Percentiles rank a stretch among this genome's conserved stretches.
These are phyloP conservation scores for Serendipita sp. DNA, from an alignment of 768 basidiomycete genomes.

Conservation along the genomic window DNA sequence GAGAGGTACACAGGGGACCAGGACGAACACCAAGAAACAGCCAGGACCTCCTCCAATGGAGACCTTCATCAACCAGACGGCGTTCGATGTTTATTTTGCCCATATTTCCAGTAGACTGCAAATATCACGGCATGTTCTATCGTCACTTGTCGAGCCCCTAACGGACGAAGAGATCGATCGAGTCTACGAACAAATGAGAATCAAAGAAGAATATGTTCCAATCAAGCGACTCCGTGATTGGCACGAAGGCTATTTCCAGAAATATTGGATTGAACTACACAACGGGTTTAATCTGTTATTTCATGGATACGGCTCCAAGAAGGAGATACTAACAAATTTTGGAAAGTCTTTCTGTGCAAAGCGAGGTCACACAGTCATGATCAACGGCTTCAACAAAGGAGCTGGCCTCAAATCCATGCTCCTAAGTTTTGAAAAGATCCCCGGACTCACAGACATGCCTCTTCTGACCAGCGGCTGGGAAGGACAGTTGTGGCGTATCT, in stretches of 20 bases:
- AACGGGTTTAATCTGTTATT: constrained; percentile 80
- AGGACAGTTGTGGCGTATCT: constrained; percentile 46
- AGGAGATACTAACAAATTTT: constrained; percentile 56
- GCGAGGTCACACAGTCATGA: constrained; percentile 55
- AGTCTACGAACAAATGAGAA: constrained; percentile 11
- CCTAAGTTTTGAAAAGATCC: constrained; percentile 37
- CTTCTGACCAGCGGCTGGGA: constrained; percentile 31
- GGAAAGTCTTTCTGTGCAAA: constrained; percentile 40
- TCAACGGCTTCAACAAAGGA: constrained; percentile 62
- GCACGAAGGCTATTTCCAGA: constrained; percentile 31
- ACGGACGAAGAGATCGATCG: constrained; percentile 39
- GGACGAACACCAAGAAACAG: neutral
- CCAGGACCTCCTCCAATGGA: neutral
- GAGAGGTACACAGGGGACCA: neutral
- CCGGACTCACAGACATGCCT: constrained; percentile 25
- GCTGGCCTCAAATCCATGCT: constrained; percentile 56
- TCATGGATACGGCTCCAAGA: constrained; percentile 84
- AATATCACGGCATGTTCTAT: constrained; percentile 71
- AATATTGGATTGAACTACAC: constrained; percentile 53
- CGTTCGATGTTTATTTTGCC: constrained; percentile 78
- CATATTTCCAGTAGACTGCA: constrained; percentile 42
- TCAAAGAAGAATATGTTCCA: constrained; percentile 15
- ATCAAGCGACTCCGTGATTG: constrained; percentile 20
- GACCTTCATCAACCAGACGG: constrained; percentile 36
- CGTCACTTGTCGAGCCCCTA: constrained; percentile 53